These are phyloP conservation scores for Colletotrichum sp. DNA, from an alignment of 2,329 filamentous ascomycete species.

Conservation along the genomic window DNA sequence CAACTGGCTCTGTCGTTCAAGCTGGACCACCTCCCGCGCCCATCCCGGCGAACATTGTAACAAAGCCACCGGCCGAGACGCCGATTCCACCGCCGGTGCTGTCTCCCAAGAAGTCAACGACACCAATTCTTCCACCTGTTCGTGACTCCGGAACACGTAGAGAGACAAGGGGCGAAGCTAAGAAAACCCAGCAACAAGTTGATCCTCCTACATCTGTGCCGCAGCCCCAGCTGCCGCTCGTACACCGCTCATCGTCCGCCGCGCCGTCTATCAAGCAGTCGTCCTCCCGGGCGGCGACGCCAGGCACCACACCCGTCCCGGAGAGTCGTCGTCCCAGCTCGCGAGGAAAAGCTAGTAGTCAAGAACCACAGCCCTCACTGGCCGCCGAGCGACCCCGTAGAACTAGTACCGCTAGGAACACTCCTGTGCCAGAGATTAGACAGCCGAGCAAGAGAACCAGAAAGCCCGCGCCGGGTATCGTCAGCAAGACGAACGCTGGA, in stretches of 20 bases:
- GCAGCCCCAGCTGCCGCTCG: conserved; percentile 15
- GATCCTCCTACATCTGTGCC: not conserved
- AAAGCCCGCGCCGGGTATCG: conserved; percentile 74
- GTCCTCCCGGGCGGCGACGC: conserved; percentile 38
- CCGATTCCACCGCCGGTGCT: conserved; percentile 41
- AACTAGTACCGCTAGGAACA: conserved; percentile 62
- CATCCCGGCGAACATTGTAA: conserved; percentile 39
- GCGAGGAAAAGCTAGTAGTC: conserved; percentile 57
- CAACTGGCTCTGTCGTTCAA: conserved; percentile 4
- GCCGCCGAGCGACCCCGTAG: conserved; percentile 60
- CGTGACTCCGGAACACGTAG: conserved; percentile 39
- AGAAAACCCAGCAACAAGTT: conserved; percentile 41
- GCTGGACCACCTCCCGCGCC: conserved; percentile 28
- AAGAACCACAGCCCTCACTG: conserved; percentile 54
- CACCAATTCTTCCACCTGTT: conserved; percentile 40
- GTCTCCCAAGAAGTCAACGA: conserved; percentile 34
- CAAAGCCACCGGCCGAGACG: conserved; percentile 44
- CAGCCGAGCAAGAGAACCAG: conserved; percentile 64
- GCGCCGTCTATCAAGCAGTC: conserved; percentile 33
- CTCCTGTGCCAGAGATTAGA: conserved; percentile 55
- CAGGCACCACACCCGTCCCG: conserved; percentile 39
- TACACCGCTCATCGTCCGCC: conserved; percentile 23
- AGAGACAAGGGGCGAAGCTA: conserved; percentile 51
- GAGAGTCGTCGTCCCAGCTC: conserved; percentile 56
- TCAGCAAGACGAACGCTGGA: conserved; percentile 66